Conservation (phyloP, 177 flowering plant species). For the Vitis hybrid region DNA sequence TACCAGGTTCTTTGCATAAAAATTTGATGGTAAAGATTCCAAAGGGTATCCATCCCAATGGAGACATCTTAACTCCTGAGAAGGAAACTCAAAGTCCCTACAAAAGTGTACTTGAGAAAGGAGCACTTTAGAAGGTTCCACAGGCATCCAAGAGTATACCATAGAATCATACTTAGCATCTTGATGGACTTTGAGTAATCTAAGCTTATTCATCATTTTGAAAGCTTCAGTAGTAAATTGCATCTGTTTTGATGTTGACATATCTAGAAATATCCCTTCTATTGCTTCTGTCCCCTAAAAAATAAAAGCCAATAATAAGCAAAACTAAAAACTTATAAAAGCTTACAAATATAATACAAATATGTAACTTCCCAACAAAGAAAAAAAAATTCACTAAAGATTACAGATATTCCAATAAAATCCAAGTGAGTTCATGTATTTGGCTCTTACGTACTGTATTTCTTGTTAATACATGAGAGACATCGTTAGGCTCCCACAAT, state of each 20-base stretch:
- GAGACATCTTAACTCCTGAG: slow-evolving; percentile 4
- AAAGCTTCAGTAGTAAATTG: neutral
- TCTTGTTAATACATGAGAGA: neutral
- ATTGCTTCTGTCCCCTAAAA: slow-evolving; percentile 13
- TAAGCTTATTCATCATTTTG: slow-evolving; percentile 8
- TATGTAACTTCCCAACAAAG: no score
- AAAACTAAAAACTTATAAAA: neutral
- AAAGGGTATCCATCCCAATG: slow-evolving; percentile 9
- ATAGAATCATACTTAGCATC: no score
- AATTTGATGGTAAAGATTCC: slow-evolving; percentile 4
- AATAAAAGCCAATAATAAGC: neutral
- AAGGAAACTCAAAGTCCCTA: neutral
- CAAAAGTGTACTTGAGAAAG: neutral
- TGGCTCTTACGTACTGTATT: no score
- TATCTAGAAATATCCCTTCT: slow-evolving; percentile 10
- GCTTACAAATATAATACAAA: neutral
- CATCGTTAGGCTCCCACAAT: no score
- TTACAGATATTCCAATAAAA: no score
- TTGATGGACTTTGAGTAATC: slow-evolving; percentile 3
- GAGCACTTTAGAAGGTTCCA: no score
- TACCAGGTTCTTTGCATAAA: neutral
- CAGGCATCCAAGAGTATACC: no score
- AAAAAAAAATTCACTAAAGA: no score
- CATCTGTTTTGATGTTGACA: neutral
- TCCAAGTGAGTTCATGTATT: no score